Conservation (phyloP, 208 protist genomes). For the Trypanosoma vivax region DNA sequence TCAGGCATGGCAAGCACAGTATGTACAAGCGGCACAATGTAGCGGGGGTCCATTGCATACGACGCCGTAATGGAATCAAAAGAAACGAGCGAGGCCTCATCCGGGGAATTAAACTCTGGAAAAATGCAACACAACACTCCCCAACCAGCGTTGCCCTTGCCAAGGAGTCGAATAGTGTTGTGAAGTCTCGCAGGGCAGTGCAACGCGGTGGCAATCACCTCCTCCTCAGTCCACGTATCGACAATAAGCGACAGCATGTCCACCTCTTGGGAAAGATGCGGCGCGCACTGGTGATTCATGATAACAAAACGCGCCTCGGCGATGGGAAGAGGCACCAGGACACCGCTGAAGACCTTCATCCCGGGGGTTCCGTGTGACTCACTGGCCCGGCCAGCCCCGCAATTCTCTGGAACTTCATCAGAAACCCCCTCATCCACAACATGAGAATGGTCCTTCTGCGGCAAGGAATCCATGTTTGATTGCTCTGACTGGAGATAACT, state of each 20-base stretch:
- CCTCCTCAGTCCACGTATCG: constrained; percentile 69
- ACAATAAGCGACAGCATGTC: constrained; percentile 76
- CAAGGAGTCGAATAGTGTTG: constrained; percentile 43
- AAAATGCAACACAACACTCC: constrained; percentile 64
- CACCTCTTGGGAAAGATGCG: constrained; percentile 54
- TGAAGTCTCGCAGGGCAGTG: constrained; percentile 65
- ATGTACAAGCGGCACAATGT: constrained; percentile 77
- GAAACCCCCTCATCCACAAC: background rate
- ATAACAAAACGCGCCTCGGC: constrained; percentile 59
- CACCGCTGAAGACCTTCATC: constrained; percentile 24
- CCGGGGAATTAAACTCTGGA: constrained; percentile 43
- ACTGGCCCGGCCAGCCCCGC: background rate
- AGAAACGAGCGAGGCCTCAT: constrained; percentile 37
- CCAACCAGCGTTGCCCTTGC: constrained; percentile 10
- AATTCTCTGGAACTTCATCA: constrained; percentile 7
- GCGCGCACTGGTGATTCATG: constrained; percentile 33
- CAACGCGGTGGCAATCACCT: constrained; percentile 43
- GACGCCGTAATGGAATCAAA: constrained; percentile 25
- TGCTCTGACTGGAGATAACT: constrained; percentile 40
- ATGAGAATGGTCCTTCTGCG: background rate
- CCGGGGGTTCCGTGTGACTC: background rate
- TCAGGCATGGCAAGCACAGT: constrained; percentile 50
- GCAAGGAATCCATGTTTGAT: background rate
- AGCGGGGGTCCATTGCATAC: constrained; percentile 65
- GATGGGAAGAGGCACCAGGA: constrained; percentile 37